Conservation (phyloP, 768 basidiomycete species). For the Arthromyces matolae region DNA sequence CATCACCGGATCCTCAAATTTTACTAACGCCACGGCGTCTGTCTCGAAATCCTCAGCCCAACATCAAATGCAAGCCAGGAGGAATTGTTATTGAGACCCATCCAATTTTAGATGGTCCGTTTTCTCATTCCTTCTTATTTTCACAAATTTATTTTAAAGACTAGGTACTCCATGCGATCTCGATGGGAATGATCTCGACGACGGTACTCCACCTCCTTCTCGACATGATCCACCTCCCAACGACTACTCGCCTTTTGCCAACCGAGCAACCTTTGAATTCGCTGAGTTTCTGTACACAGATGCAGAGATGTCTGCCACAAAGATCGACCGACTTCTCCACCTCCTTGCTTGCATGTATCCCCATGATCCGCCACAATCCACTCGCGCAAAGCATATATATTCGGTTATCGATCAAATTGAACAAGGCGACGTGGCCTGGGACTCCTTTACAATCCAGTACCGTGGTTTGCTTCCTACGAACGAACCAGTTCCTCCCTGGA, state of each 20-base stretch:
- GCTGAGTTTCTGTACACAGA: slow-evolving; percentile 6
- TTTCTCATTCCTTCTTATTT: too few relatives aligned
- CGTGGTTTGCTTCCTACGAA: slow-evolving; percentile 15
- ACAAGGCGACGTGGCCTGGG: slow-evolving; percentile 34
- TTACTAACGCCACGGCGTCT: background rate
- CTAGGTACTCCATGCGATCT: slow-evolving; percentile 3
- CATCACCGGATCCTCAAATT: background rate
- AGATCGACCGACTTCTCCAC: slow-evolving; percentile 7
- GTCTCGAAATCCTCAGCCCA: background rate
- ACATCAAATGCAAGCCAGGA: background rate
- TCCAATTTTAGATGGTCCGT: too few relatives aligned
- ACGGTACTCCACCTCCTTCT: slow-evolving; percentile 1
- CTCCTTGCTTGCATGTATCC: background rate
- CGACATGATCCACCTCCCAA: background rate
- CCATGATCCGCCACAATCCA: slow-evolving; percentile 23
- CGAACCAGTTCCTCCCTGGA: slow-evolving; percentile 29
- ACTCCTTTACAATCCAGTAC: slow-evolving; percentile 27
- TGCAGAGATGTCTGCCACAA: slow-evolving; percentile 5
- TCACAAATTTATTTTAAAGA: background rate
- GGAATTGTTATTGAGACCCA: background rate
- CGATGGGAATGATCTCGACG: slow-evolving; percentile 2
- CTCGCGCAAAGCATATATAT: slow-evolving; percentile 28
- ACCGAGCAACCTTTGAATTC: slow-evolving; percentile 4
- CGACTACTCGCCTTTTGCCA: slow-evolving; percentile 5
- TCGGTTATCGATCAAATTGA: slow-evolving; percentile 29